Evolutionary conservation across 2,329 filamentous ascomycete genomes (phyloP).

Genomic region (Rhynchosporium graminicola): DNA sequence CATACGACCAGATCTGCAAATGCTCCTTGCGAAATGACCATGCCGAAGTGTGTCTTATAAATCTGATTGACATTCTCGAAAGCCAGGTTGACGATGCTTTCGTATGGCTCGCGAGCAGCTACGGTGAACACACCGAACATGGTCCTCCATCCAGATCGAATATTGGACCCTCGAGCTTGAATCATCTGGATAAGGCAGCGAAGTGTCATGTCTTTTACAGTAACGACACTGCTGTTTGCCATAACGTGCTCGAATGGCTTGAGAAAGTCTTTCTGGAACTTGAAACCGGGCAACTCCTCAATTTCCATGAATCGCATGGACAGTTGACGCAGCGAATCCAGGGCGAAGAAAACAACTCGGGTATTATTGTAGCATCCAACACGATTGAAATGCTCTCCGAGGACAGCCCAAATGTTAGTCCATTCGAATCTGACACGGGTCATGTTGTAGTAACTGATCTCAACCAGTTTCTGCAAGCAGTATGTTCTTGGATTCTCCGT

Average conservation of each 20-base stretch:
- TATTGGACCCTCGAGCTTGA: slow-evolving; percentile 92
- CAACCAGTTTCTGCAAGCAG: slow-evolving; percentile 95
- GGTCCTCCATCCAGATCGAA: slow-evolving; percentile 95
- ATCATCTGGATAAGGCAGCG: slow-evolving; percentile 99
- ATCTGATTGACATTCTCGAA: slow-evolving; percentile 97
- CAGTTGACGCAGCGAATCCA: slow-evolving; percentile 91
- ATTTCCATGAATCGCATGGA: slow-evolving; percentile 99
- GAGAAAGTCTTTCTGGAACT: slow-evolving; percentile 98
- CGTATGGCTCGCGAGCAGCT: slow-evolving; percentile 87
- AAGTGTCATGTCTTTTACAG: slow-evolving; percentile 96
- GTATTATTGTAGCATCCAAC: slow-evolving; percentile 97
- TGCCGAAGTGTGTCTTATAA: slow-evolving; percentile 92
- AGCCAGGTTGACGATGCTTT: slow-evolving; percentile 93
- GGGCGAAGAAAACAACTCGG: slow-evolving; percentile 93
- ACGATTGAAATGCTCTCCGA: slow-evolving; percentile 98
- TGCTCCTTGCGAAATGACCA: slow-evolving; percentile 93
- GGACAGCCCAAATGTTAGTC: slow-evolving; percentile 95
- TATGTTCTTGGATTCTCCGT: slow-evolving; percentile 96
- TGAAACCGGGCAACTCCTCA: slow-evolving; percentile 96
- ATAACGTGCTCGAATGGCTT: slow-evolving; percentile 99
- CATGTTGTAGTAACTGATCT: slow-evolving; percentile 99
- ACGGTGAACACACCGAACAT: slow-evolving; percentile 99
- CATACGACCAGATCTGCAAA: slow-evolving; percentile 97
- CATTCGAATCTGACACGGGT: slow-evolving; percentile 96
- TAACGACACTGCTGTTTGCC: slow-evolving; percentile 84